Conservation (phyloP, 2,329 filamentous ascomycete genomes). For the Arthrobotrys musiformis region DNA sequence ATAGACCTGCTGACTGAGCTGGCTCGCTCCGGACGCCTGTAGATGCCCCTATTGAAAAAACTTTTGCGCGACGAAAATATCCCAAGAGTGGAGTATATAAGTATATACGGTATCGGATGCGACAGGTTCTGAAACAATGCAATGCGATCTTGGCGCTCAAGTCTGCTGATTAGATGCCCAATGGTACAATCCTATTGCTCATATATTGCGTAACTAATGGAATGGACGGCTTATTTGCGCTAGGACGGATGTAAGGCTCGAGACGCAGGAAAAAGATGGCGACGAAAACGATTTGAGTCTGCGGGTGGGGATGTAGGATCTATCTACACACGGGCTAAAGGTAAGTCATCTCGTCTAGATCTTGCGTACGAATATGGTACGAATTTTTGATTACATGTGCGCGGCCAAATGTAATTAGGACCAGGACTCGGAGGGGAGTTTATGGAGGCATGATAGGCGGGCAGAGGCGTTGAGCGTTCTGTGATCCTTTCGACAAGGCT, state of each 20-base stretch:
- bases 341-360: constrained; percentile 34
- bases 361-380: constrained; percentile 6
- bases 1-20: constrained; percentile 25
- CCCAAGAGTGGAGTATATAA: constrained; percentile 19
- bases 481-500: constrained; percentile 21
- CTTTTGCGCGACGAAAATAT: background rate
- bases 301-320: constrained; percentile 36
- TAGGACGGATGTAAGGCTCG: constrained; percentile 27
- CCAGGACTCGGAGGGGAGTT: background rate
- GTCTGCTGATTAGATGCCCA: constrained; percentile 7
- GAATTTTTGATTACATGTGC: constrained; percentile 15
- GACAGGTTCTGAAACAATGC: background rate
- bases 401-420: constrained; percentile 3
- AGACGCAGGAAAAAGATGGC: constrained; percentile 25
- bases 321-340: constrained; percentile 20
- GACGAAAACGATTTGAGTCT: constrained; percentile 32
- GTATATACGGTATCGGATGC: constrained; percentile 9
- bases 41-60: constrained; percentile 7
- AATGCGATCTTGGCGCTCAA: constrained; percentile 10
- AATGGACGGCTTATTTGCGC: constrained; percentile 5
- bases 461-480: constrained; percentile 8
- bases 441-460: background rate
- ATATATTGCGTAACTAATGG: constrained; percentile 34
- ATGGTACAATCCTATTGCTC: constrained; percentile 23
- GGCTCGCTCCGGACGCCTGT: constrained; percentile 20